phyloP scores from a whole-genome alignment of 805 yeast species.

The Kazachstania viticola region DNA sequence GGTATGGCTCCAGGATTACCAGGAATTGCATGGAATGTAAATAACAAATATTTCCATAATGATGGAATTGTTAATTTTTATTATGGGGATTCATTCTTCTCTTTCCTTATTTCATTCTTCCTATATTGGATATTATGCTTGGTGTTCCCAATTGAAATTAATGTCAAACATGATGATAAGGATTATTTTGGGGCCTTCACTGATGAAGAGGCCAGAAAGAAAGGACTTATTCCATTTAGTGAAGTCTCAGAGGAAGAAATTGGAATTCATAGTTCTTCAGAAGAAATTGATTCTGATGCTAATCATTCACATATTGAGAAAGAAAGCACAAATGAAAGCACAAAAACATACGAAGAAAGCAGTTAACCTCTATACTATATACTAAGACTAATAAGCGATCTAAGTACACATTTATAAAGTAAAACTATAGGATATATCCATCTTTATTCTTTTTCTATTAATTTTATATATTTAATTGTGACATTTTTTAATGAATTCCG shows the following conservation, averaged over 20 bases:
- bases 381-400: no score
- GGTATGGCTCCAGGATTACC: slow-evolving; percentile 39
- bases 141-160: slow-evolving; percentile 28
- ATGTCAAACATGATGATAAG: slow-evolving; percentile 27
- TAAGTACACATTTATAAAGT: no score
- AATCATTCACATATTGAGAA: background rate
- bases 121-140: slow-evolving; percentile 26
- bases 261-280: no score
- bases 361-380: no score
- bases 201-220: slow-evolving; percentile 26
- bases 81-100: slow-evolving; percentile 33
- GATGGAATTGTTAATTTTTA: slow-evolving; percentile 32
- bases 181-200: slow-evolving; percentile 32
- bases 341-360: no score
- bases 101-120: slow-evolving; percentile 30
- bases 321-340: no score
- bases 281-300: background rate
- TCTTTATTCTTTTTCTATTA: no score
- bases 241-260: slow-evolving; percentile 11
- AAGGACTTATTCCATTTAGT: slow-evolving; percentile 23
- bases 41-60: slow-evolving; percentile 14
- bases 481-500: no score
- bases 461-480: no score
- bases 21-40: slow-evolving; percentile 31
- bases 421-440: no score